A percentile compares a stretch with the other conserved stretches of the same genome.
Conservation (phyloP, 495 filamentous ascomycete genomes). For the Penicillium silybi region DNA sequence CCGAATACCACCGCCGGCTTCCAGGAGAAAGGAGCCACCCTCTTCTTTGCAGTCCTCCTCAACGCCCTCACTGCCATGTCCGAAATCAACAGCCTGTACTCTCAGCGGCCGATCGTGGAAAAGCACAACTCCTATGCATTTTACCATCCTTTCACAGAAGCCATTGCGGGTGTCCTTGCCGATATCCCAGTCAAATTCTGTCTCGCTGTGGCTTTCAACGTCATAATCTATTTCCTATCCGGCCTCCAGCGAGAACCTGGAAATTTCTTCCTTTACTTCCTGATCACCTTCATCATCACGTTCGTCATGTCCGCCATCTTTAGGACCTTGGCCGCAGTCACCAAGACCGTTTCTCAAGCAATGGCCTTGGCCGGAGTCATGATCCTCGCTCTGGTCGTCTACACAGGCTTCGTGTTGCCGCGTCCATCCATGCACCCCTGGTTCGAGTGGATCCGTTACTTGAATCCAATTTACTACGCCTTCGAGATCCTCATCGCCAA, state of each 20-base stretch:
- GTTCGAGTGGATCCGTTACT: conserved; percentile 44
- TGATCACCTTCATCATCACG: conserved; percentile 46
- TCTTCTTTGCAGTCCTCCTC: conserved; percentile 81
- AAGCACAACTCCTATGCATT: conserved; percentile 58
- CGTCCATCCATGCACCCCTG: conserved; percentile 44
- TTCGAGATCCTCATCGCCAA: conserved; percentile 45
- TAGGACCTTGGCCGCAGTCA: conserved; percentile 39
- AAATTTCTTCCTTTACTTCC: conserved; percentile 56
- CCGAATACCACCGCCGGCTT: conserved; percentile 57
- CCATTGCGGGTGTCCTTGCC: conserved; percentile 48
- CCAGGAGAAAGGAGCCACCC: conserved; percentile 65
- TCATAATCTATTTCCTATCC: conserved; percentile 53
- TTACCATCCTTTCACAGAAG: conserved; percentile 56
- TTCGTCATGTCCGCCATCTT: conserved; percentile 53
- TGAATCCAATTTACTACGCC: conserved; percentile 42
- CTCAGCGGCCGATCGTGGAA: conserved; percentile 55
- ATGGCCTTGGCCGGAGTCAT: conserved; percentile 40
- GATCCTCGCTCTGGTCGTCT: conserved; percentile 40
- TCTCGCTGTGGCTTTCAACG: conserved; percentile 40
- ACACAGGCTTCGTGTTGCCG: conserved; percentile 40
- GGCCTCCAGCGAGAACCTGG: conserved; percentile 36
- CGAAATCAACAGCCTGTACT: conserved; percentile 55
- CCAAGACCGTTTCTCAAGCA: conserved; percentile 44
- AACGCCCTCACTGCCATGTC: conserved; percentile 46
- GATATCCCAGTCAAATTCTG: conserved; percentile 52